phyloP scores from a whole-genome alignment of 768 basidiomycete species.

The Mrakia hoshinonis region DNA sequence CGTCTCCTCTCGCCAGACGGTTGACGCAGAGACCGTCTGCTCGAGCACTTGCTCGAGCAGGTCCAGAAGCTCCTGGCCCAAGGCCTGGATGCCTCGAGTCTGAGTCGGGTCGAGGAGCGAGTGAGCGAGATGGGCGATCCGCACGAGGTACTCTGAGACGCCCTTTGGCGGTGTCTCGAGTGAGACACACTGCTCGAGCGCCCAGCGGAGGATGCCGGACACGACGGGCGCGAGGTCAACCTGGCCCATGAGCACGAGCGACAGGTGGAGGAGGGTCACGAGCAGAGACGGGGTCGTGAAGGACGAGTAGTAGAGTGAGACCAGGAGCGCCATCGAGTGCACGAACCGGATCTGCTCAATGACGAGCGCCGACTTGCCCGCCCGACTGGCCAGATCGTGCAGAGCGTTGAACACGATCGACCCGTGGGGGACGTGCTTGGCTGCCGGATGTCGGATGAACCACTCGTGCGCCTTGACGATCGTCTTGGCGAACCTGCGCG shows the following conservation, averaged over 20 bases:
- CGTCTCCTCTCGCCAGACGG: conserved; percentile 22
- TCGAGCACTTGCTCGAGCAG: conserved; percentile 59
- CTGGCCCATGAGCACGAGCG: conserved; percentile 57
- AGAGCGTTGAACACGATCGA: conserved; percentile 64
- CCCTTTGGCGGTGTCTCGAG: conserved; percentile 35
- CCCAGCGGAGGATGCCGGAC: conserved; percentile 73
- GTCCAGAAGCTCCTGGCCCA: conserved; percentile 49
- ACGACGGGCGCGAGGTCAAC: conserved; percentile 58
- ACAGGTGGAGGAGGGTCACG: conserved; percentile 59
- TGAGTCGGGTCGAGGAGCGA: background rate
- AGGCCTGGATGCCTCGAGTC: conserved; percentile 32
- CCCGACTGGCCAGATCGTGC: conserved; percentile 59
- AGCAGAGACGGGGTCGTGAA: conserved; percentile 57
- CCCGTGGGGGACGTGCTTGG: background rate
- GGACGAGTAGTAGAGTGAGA: conserved; percentile 53
- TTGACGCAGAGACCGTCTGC: conserved; percentile 42
- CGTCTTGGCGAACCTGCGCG: background rate
- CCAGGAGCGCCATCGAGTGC: conserved; percentile 64
- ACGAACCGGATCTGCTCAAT: conserved; percentile 73
- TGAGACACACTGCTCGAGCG: conserved; percentile 49
- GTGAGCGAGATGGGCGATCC: conserved; percentile 20
- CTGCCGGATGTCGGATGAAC: conserved; percentile 42
- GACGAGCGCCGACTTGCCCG: conserved; percentile 61
- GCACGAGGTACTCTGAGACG: conserved; percentile 12
- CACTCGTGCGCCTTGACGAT: conserved; percentile 48